Conservation (phyloP, 495 filamentous ascomycete genomes). For the Hypomontagnella monticulosa region DNA sequence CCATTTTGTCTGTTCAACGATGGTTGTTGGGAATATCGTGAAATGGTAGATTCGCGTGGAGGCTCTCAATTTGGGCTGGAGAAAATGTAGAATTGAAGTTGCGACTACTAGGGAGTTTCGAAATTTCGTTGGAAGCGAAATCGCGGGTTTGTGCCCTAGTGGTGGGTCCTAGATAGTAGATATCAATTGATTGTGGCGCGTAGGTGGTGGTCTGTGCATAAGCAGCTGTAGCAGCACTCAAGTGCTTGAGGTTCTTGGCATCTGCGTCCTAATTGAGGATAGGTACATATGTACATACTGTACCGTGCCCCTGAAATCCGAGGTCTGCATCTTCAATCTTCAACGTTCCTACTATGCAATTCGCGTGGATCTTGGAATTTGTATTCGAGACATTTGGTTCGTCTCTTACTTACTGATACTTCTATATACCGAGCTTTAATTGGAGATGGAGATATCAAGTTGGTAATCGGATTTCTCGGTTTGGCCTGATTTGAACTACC, state of each 20-base stretch:
- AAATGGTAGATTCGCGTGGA: slow-evolving; percentile 38
- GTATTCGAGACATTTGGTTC: too few species aligned
- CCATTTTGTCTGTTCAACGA: slow-evolving; percentile 54
- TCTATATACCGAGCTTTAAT: too few species aligned
- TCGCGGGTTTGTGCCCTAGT: slow-evolving; percentile 46
- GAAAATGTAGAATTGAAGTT: slow-evolving; percentile 32
- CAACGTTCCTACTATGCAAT: too few species aligned
- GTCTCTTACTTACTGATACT: too few species aligned
- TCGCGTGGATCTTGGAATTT: too few species aligned
- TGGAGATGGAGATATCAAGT: too few species aligned
- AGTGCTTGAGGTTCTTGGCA: too few species aligned
- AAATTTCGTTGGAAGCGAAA: slow-evolving; percentile 43
- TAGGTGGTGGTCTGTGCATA: slow-evolving; percentile 19
- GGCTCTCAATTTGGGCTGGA: slow-evolving; percentile 25
- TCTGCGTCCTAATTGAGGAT: too few species aligned
- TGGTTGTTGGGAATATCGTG: slow-evolving; percentile 31
- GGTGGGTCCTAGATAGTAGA: neutral
- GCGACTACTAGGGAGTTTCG: slow-evolving; percentile 10
- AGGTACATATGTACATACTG: too few species aligned
- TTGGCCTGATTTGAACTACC: too few species aligned
- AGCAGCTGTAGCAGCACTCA: neutral
- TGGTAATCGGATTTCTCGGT: too few species aligned
- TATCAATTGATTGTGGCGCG: too few species aligned
- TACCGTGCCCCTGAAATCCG: neutral
- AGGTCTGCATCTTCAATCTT: neutral